Evolutionary conservation across 208 protist genomes (phyloP).

Genomic region (Leishmania tarentolae): DNA sequence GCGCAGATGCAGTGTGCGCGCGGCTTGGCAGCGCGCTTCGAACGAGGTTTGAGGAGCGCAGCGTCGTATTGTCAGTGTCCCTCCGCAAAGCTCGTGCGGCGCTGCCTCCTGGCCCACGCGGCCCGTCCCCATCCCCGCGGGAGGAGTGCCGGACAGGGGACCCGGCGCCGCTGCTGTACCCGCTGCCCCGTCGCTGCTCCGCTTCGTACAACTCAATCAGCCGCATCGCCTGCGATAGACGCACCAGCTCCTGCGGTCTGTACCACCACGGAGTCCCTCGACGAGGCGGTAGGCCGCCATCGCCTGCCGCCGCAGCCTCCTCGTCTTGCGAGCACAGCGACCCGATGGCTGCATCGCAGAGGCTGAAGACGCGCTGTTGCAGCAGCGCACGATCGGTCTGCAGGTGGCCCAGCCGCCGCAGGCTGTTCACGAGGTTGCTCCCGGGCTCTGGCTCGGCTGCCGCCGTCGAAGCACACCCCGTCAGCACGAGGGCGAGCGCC

Average conservation of each 20-base stretch:
- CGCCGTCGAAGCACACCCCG: constrained; percentile 16
- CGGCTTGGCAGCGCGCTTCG: constrained; percentile 1
- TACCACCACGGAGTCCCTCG: constrained; percentile 26
- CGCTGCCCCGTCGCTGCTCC: not conserved
- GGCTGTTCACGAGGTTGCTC: constrained; percentile 16
- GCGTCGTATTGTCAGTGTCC: not conserved
- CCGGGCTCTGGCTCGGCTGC: constrained; percentile 15
- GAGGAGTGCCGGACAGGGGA: not conserved
- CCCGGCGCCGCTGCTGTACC: not conserved
- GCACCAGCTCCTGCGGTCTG: constrained; percentile 33
- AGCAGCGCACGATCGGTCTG: constrained; percentile 38
- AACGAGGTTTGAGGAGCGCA: not conserved
- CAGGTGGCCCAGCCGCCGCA: constrained; percentile 29
- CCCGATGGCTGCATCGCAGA: constrained; percentile 21
- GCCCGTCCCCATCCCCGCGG: not conserved
- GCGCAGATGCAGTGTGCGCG: not conserved
- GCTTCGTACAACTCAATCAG: constrained; percentile 17
- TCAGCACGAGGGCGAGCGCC: constrained; percentile 31
- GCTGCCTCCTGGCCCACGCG: constrained; percentile 4
- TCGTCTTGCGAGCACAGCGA: constrained; percentile 10
- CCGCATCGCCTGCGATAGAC: constrained; percentile 27
- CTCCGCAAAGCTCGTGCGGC: not conserved
- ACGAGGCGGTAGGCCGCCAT: not conserved
- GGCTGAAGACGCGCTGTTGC: constrained; percentile 20
- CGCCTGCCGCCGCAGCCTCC: not conserved